These are phyloP conservation scores for Pythium grandisporangium DNA, from an alignment of 352 stramenopile species.

Conservation along the genomic window DNA sequence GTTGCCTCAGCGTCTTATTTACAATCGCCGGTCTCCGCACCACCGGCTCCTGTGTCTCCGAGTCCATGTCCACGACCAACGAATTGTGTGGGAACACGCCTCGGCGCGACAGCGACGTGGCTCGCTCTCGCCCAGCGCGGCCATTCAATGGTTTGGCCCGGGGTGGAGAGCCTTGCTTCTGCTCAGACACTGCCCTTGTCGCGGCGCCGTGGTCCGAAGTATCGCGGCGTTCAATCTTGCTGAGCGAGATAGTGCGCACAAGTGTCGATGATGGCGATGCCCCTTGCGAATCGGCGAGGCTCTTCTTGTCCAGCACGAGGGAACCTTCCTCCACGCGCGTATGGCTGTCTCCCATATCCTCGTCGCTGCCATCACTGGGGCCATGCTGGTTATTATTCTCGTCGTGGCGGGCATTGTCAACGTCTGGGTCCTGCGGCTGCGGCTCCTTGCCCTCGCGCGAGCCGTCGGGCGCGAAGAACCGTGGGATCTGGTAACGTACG, in stretches of 20 bases:
- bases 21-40: no score
- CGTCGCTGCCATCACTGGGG: not conserved
- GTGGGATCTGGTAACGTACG: slow-evolving; percentile 1
- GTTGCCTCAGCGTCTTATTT: no score
- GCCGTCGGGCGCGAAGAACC: not conserved
- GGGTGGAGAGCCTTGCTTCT: no score
- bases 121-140: not conserved
- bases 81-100: not conserved
- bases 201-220: no score
- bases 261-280: no score
- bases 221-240: no score
- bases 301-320: not conserved
- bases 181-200: no score
- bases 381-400: slow-evolving; percentile 2
- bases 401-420: not conserved
- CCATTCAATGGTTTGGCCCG: not conserved
- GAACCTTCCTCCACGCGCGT: no score
- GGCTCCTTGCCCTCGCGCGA: not conserved
- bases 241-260: no score
- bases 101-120: not conserved
- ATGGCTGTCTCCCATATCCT: no score
- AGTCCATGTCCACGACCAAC: not conserved
- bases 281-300: not conserved
- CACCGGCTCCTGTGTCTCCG: not conserved
- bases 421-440: not conserved